Percentiles rank a stretch among this genome's conserved stretches.
Conservation (phyloP, 495 filamentous ascomycete species). For the Penicillium odoratum region DNA sequence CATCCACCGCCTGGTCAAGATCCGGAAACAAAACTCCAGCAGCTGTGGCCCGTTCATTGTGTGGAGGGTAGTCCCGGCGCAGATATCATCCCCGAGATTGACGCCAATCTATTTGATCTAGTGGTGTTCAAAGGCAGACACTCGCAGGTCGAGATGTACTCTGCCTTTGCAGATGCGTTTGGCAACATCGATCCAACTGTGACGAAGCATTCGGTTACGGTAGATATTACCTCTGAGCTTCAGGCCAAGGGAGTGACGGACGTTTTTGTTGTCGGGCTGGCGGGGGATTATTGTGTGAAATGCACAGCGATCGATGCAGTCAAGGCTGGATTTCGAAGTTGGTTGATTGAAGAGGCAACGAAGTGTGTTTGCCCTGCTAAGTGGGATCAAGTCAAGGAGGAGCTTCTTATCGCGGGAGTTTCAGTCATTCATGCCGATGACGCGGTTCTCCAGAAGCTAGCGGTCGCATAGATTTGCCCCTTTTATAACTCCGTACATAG, state of each 20-base stretch:
- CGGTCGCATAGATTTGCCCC: conserved; percentile 7
- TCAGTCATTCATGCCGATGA: conserved; percentile 50
- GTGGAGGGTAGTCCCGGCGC: conserved; percentile 73
- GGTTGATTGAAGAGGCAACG: conserved; percentile 76
- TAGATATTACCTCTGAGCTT: conserved; percentile 59
- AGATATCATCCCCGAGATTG: conserved; percentile 72
- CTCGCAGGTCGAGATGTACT: conserved; percentile 83
- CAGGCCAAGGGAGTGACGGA: conserved; percentile 61
- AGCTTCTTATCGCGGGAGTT: conserved; percentile 57
- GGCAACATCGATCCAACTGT: conserved; percentile 46
- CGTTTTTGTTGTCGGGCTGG: conserved; percentile 81
- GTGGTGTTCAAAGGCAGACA: conserved; percentile 78
- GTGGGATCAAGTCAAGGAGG: conserved; percentile 58
- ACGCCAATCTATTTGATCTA: conserved; percentile 56
- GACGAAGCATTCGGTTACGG: conserved; percentile 48
- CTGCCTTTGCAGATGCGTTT: conserved; percentile 78
- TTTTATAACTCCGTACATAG: neutral
- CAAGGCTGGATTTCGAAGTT: conserved; percentile 73
- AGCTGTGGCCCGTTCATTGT: conserved; percentile 90
- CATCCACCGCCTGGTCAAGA: conserved; percentile 55
- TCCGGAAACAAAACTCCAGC: conserved; percentile 61
- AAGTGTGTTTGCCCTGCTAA: conserved; percentile 61
- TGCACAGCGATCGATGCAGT: conserved; percentile 74
- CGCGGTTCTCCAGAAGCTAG: conserved; percentile 47
- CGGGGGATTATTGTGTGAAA: conserved; percentile 88